Base-by-base conservation (phyloP, 1,139 yeast genomes). In the Dujonia santamariae region DNA sequence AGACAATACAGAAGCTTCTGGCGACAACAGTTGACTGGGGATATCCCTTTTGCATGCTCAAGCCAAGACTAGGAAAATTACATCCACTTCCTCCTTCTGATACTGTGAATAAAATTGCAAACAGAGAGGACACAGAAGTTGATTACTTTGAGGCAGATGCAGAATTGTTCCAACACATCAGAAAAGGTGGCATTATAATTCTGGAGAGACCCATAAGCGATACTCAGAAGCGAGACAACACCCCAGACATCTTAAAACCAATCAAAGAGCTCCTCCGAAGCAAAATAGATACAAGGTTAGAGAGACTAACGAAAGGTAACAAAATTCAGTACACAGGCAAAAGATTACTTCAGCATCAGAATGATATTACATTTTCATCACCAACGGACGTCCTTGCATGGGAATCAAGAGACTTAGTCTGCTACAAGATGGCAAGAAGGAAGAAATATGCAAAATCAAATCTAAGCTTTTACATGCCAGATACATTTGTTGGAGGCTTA, bases 401-500 rank as follows among this genome's bases (percentile, higher is more conserved):
- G 59, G 65, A 61, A 38, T 42, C 60, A 1, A 45, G 58, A 12
- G 61, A 63, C 34, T 49, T 72, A 23, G 62, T 57, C 12, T 80
- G 87, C 43, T 81, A 69, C 47, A 78, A 81, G 41, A 56, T 81
- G 42, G 85, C 87, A 1, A 62, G 92, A 40, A 59, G 81, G 21
- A 74, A 75, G 48, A 72, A 76, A 47, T 83, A 78, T 46, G 78
- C 80, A 1, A 53, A 54, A 22, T 59, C 83, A 31, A 54, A 67
- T 17, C 43, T 75, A 23, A 63, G 73, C 5, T 53, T 80, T 14
- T 81, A 70, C 46, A 57, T 77, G 18, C 87, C 90, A 0, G 62
- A 67, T 29, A 70, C 82, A 0, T 71, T 76, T 54, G 75, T 84
- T 2, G 94, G 94, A 4, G 90, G 81, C 0, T 44, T 84, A 6